Percentiles rank a stretch among this genome's conserved stretches.
Conservation (phyloP, 805 yeast genomes). For the Metschnikowia anglica region DNA sequence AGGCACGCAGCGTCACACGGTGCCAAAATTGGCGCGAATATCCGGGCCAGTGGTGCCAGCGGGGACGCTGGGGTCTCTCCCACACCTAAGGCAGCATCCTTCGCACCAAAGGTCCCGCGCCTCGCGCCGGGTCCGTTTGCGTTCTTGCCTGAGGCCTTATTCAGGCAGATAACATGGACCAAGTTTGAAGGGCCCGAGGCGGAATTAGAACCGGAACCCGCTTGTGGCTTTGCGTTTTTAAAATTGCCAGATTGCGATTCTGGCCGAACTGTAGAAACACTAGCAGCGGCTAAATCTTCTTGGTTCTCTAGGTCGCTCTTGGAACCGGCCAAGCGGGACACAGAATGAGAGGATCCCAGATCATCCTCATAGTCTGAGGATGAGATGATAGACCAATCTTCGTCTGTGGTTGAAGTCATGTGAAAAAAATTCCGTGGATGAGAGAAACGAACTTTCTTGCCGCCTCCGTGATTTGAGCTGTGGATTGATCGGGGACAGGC, state of each 20-base stretch:
- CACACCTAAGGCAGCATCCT: background rate
- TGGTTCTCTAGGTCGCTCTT: background rate
- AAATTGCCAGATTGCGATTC: background rate
- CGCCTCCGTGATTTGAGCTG: background rate
- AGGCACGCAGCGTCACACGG: constrained; percentile 1
- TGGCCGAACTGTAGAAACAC: constrained; percentile 8
- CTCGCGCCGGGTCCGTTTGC: constrained; percentile 3
- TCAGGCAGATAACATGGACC: background rate
- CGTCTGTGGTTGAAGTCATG: constrained; percentile 26
- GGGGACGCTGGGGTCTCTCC: constrained; percentile 1
- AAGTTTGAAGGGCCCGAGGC: background rate
- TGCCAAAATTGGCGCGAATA: constrained; percentile 3
- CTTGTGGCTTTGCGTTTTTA: background rate
- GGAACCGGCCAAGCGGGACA: background rate
- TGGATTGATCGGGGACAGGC: no score
- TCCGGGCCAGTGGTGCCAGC: background rate
- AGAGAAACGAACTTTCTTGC: background rate
- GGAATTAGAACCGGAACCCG: background rate
- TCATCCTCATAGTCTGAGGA: constrained; percentile 42
- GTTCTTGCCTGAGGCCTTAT: constrained; percentile 1
- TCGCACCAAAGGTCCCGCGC: background rate
- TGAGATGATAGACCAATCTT: constrained; percentile 47
- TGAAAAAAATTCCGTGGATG: background rate
- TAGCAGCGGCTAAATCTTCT: constrained; percentile 8
- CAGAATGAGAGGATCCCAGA: constrained; percentile 13